Percentiles rank a stretch among this genome's conserved stretches.
phyloP scores from a whole-genome alignment of 192 early-diverging fungal species.

The Podila epicladia region DNA sequence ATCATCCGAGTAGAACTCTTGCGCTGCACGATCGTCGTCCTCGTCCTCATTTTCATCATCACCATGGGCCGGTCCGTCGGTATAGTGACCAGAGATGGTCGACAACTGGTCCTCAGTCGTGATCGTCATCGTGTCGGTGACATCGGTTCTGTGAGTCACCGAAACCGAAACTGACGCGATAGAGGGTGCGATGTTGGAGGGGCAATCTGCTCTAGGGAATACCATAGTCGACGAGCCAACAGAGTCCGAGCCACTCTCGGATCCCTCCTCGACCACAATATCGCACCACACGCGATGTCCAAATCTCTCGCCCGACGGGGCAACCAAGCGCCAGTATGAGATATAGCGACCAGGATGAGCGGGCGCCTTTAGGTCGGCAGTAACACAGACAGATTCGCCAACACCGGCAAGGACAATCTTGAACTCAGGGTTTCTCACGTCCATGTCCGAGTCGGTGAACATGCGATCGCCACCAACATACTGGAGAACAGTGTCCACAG shows the following conservation, averaged over 20 bases:
- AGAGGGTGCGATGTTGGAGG: slow-evolving; percentile 10
- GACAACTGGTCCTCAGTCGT: slow-evolving; percentile 29
- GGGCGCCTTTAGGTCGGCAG: slow-evolving; percentile 74
- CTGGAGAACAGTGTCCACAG: slow-evolving; percentile 62
- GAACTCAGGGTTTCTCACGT: slow-evolving; percentile 38
- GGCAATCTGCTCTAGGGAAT: slow-evolving; percentile 51
- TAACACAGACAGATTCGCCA: slow-evolving; percentile 63
- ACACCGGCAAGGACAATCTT: slow-evolving; percentile 59
- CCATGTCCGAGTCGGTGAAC: slow-evolving; percentile 49
- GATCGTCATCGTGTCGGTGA: background rate
- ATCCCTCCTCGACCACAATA: slow-evolving; percentile 62
- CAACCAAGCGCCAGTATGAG: slow-evolving; percentile 70
- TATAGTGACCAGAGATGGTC: slow-evolving; percentile 16
- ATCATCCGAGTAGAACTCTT: slow-evolving; percentile 32
- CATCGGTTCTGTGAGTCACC: background rate
- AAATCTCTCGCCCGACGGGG: slow-evolving; percentile 68
- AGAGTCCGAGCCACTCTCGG: slow-evolving; percentile 50
- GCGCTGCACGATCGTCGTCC: slow-evolving; percentile 5
- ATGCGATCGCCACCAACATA: slow-evolving; percentile 65
- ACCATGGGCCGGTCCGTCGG: background rate
- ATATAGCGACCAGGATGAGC: slow-evolving; percentile 63
- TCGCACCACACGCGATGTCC: slow-evolving; percentile 76
- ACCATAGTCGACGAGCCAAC: slow-evolving; percentile 55
- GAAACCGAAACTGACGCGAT: slow-evolving; percentile 9
- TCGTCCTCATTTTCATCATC: slow-evolving; percentile 12